Evolutionary conservation across 306 rosid species (phyloP).

Genomic region (Prinsepia uniflora): DNA sequence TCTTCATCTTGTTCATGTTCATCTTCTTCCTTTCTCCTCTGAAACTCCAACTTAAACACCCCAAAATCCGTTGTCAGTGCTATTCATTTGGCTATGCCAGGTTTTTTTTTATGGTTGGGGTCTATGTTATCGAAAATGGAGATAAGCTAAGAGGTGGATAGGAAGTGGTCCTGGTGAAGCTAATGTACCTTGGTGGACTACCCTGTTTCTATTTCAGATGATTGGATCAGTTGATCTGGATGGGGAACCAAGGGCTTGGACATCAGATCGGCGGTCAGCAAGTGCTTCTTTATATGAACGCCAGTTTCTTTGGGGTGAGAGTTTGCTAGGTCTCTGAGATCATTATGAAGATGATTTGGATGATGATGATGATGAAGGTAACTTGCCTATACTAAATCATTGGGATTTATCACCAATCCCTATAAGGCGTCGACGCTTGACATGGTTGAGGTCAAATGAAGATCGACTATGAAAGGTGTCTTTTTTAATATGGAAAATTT

Average conservation of each 20-base stretch:
- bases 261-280: conserved; percentile 56
- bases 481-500: conserved; percentile 41
- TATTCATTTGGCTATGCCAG: conserved; percentile 78
- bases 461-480: conserved; percentile 43
- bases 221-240: conserved; percentile 58
- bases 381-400: conserved; percentile 37
- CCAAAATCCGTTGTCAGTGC: conserved; percentile 93
- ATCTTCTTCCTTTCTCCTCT: too few relatives aligned
- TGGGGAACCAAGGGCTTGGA: conserved; percentile 66
- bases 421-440: conserved; percentile 72
- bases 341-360: conserved; percentile 35
- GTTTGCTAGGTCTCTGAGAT: conserved; percentile 60
- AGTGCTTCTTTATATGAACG: conserved; percentile 49
- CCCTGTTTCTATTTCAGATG: conserved; percentile 76
- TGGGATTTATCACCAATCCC: conserved; percentile 53
- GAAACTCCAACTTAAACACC: too few relatives aligned
- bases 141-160: conserved; percentile 53
- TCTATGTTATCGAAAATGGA: conserved; percentile 81
- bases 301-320: conserved; percentile 78
- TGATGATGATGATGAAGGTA: conserved; percentile 33
- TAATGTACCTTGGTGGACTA: conserved; percentile 64
- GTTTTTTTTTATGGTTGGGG: conserved; percentile 83
- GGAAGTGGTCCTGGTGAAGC: conserved; percentile 40
- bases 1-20: too few relatives aligned
- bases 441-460: conserved; percentile 57